Base-by-base conservation (phyloP, 2,329 filamentous ascomycete species). In the Trichoderma aggressivum region DNA sequence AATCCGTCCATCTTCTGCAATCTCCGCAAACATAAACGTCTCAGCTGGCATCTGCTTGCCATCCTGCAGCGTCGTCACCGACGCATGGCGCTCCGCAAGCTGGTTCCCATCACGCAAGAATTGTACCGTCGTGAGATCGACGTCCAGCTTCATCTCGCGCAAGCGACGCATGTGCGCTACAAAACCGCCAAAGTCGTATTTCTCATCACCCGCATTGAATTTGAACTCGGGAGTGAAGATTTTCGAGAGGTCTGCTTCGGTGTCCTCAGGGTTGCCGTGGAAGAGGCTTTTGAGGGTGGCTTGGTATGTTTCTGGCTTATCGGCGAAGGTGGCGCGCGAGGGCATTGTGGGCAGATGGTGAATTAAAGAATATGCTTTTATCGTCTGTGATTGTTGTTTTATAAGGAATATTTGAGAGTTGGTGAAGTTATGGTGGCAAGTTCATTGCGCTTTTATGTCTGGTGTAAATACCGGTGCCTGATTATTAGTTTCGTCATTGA, bases 1-100 rank as follows among this genome's bases (percentile, higher is more conserved):
- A 30, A 73, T 55, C 21, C 60, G 55, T n/a, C 66, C 72, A 68
- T 72, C 72, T 14, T 63, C 55, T 16, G 70, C 70, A 61, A 72
- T 39, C 47, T 70, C 66, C 5, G 50, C 70, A 72, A 73, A 70
- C 62, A 67, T 66, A n/a, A 59, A 72, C 12, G 72, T 73, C 36
- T 72, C 66, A 11, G 72, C 60, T 21, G 24, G 61, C 53, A 28
- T 26, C 16, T 43, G 39, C 5, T 47, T 67, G n/a, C 71, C 72
- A 64, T 70, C 58, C 10, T 70, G 56, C 24, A 71, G 11, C 14
- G 58, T 68, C 8, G 67, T 72, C 2, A 12, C 21, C 7, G 69
- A 71, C 5, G 47, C n/a, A 32, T 73, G 72, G 11, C 70, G 43
- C 53, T 73, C 70, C 26, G 72, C 72, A 50, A 73, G 43, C 8